phyloP scores from a whole-genome alignment of 139 green algal genomes.

The Chlorella sorokiniana region DNA sequence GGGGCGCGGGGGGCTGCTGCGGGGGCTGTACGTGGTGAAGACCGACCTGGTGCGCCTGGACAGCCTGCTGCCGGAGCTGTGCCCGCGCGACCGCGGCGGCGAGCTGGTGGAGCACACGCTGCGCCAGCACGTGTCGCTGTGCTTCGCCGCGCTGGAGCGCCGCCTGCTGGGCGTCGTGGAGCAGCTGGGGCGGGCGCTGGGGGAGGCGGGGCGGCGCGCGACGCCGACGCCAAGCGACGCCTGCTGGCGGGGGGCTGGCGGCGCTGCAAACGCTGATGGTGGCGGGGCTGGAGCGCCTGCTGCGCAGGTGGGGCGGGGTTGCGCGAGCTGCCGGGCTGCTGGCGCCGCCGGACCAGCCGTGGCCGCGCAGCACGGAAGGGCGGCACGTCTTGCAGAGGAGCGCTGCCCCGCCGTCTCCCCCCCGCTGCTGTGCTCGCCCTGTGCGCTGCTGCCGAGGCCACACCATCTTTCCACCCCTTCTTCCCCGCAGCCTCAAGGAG shows the following conservation, averaged over 20 bases:
- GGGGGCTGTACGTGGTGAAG: constrained; percentile 64
- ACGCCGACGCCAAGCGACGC: constrained; percentile 6
- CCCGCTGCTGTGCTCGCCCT: background rate
- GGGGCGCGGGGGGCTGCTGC: constrained; percentile 56
- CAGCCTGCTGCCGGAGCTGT: constrained; percentile 71
- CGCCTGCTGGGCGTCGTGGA: constrained; percentile 31
- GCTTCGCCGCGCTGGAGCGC: constrained; percentile 57
- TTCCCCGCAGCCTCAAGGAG: constrained; percentile 47
- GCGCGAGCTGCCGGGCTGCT: background rate
- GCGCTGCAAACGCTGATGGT: constrained; percentile 52
- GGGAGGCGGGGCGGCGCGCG: background rate
- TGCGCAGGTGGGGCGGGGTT: constrained; percentile 22
- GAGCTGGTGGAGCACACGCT: constrained; percentile 63
- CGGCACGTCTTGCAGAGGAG: background rate
- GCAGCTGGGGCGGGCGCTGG: constrained; percentile 11
- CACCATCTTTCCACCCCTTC: background rate
- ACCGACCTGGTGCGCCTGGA: constrained; percentile 67
- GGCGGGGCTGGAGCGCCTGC: constrained; percentile 16
- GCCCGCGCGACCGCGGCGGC: constrained; percentile 53
- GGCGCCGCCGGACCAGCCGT: background rate
- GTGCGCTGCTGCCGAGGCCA: background rate
- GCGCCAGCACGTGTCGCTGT: constrained; percentile 63
- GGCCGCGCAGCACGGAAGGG: too few relatives aligned
- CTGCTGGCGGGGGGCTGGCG: constrained; percentile 55
- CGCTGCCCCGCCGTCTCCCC: background rate